Conservation (phyloP, 1,139 yeast species). For the Meyerozyma sp. region DNA sequence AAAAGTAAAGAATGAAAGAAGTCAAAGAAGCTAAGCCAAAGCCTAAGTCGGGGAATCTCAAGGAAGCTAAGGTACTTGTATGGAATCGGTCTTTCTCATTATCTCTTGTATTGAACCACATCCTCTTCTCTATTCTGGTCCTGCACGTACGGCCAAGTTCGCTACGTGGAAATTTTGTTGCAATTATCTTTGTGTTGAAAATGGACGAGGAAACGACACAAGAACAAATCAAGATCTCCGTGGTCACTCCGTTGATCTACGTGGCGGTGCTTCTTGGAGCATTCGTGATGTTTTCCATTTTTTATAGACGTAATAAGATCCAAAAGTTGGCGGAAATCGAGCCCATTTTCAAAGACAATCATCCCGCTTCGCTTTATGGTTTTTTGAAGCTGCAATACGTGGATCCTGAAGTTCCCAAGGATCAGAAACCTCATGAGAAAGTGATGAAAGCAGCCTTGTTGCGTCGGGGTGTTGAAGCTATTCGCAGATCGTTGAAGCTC, state of each 20-base stretch:
- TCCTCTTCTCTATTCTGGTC: not conserved
- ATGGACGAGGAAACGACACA: slow-evolving; percentile 28
- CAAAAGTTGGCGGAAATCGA: slow-evolving; percentile 49
- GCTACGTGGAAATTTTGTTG: slow-evolving; percentile 4
- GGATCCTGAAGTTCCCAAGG: slow-evolving; percentile 36
- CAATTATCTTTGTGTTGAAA: slow-evolving; percentile 2
- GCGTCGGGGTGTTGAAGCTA: slow-evolving; percentile 68
- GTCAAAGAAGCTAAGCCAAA: too few relatives aligned
- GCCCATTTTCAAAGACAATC: slow-evolving; percentile 70
- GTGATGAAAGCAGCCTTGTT: slow-evolving; percentile 81
- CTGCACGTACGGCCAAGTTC: not conserved
- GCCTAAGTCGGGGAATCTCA: too few relatives aligned
- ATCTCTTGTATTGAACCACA: too few relatives aligned
- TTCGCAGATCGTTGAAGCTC: slow-evolving; percentile 62
- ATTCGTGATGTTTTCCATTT: slow-evolving; percentile 67
- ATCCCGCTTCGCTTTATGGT: slow-evolving; percentile 58
- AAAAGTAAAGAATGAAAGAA: too few relatives aligned
- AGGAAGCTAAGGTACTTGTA: too few relatives aligned
- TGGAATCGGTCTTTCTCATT: too few relatives aligned
- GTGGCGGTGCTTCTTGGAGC: slow-evolving; percentile 66
- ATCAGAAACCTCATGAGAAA: slow-evolving; percentile 65
- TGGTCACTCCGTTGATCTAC: slow-evolving; percentile 79
- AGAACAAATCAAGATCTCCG: slow-evolving; percentile 51
- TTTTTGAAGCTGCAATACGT: slow-evolving; percentile 46
- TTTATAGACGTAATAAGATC: slow-evolving; percentile 60